Conservation (phyloP, 1,284 basidiomycete genomes). For the Hypsizygus ulmarius region DNA sequence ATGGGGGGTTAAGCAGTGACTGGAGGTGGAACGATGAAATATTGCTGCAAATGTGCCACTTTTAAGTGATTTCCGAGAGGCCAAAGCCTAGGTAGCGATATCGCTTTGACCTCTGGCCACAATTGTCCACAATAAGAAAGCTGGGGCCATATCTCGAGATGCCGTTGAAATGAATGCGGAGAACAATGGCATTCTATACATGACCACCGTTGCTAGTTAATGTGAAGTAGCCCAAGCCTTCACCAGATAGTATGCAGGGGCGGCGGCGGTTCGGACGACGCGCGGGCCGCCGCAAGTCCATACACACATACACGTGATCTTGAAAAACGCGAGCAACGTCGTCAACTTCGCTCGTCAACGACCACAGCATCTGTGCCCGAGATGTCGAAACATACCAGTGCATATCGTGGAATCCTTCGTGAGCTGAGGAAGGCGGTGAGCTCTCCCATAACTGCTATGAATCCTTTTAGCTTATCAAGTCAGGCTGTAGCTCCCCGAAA, state of each 20-base stretch:
- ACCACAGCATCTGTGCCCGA: slow-evolving; percentile 20
- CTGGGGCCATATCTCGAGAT: too few species aligned
- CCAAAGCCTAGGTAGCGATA: slow-evolving; percentile 11
- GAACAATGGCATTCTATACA: background rate
- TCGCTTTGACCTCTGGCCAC: slow-evolving; percentile 15
- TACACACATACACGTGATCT: background rate
- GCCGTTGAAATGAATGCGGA: background rate
- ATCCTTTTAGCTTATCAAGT: background rate
- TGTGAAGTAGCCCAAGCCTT: too few species aligned
- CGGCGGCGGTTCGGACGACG: too few species aligned
- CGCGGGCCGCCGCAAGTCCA: background rate
- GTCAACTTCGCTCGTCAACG: slow-evolving; percentile 1
- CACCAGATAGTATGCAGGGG: too few species aligned
- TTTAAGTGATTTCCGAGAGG: slow-evolving; percentile 5
- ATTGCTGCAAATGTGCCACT: background rate
- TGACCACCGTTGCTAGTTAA: too few species aligned
- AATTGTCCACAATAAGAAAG: background rate
- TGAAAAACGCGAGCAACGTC: slow-evolving; percentile 8
- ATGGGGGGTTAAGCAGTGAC: background rate
- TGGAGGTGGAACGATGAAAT: too few species aligned
- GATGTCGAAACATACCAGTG: slow-evolving; percentile 30
- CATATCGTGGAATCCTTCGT: slow-evolving; percentile 40
- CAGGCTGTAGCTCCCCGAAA: slow-evolving; percentile 31
- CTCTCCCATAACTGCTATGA: background rate
- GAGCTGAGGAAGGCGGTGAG: slow-evolving; percentile 42